Conservation (phyloP, 306 rosid genomes). For the Castanea sativa region DNA sequence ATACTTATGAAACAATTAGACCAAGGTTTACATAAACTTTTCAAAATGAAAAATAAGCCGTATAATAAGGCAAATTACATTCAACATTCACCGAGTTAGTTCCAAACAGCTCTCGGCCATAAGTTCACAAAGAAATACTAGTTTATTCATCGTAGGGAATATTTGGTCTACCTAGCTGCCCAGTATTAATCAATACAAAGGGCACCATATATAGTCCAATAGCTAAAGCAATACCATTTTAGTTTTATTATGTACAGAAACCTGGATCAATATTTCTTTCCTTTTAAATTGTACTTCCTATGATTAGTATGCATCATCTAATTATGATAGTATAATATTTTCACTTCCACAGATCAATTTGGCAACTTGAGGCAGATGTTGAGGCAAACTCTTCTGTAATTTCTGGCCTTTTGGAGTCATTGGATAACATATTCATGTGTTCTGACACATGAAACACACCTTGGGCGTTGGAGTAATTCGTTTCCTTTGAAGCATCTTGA, state of each 20-base stretch:
- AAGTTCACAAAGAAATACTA: not conserved
- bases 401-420: conserved; percentile 35
- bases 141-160: conserved; percentile 1
- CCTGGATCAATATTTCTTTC: conserved; percentile 19
- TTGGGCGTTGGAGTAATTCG: conserved; percentile 35
- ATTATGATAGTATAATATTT: conserved; percentile 6
- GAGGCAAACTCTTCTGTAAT: conserved; percentile 46
- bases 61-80: conserved; percentile 15
- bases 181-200: conserved; percentile 9
- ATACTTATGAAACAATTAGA: not conserved
- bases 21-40: not conserved
- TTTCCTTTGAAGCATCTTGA: conserved; percentile 46
- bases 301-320: conserved; percentile 46
- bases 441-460: conserved; percentile 41
- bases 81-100: conserved; percentile 14
- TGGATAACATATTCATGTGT: conserved; percentile 35
- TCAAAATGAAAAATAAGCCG: not conserved
- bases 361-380: conserved; percentile 64
- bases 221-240: conserved; percentile 17
- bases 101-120: conserved; percentile 20
- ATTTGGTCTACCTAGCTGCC: conserved; percentile 9
- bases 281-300: conserved; percentile 29
- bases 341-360: conserved; percentile 77
- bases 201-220: conserved; percentile 15
- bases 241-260: conserved; percentile 53